Evolutionary conservation across 2,329 filamentous ascomycete species (phyloP).

Genomic region (Berkeleyomyces basicola): DNA sequence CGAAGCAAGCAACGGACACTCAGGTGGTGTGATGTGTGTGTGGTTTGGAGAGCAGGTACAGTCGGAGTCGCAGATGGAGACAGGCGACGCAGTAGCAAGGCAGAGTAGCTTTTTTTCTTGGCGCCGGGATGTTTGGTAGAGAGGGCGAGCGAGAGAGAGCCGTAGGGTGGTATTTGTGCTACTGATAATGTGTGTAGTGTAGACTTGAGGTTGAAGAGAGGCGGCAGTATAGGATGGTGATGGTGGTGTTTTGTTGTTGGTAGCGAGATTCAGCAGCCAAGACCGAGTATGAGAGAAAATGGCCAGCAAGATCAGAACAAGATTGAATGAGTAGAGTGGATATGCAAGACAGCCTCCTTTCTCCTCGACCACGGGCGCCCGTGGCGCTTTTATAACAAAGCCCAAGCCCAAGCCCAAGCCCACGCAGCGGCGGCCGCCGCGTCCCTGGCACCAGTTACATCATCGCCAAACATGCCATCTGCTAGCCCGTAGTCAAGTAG

Average conservation of each 20-base stretch:
- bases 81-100: not conserved
- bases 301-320: not conserved
- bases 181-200: too few species aligned
- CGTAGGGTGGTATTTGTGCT: too few species aligned
- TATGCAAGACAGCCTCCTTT: not conserved
- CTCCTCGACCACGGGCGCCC: not conserved
- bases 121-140: not conserved
- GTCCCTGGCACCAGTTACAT: not conserved
- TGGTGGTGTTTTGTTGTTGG: too few species aligned
- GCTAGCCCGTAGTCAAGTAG: too few species aligned
- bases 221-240: too few species aligned
- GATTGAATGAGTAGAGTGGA: not conserved
- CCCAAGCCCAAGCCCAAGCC: not conserved
- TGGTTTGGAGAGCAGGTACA: conserved; percentile 1
- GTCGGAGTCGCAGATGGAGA: not conserved
- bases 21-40: not conserved
- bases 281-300: too few species aligned
- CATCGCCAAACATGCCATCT: not conserved
- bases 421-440: not conserved
- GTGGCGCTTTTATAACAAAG: not conserved
- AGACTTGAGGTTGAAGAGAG: too few species aligned
- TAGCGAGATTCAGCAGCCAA: too few species aligned
- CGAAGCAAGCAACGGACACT: not conserved
- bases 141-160: not conserved
- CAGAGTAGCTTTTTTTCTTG: not conserved